Percentiles rank a stretch among this genome's conserved stretches.
These are phyloP conservation scores for Gonium pectorale DNA, from an alignment of 139 green algal species.

Conservation along the genomic window DNA sequence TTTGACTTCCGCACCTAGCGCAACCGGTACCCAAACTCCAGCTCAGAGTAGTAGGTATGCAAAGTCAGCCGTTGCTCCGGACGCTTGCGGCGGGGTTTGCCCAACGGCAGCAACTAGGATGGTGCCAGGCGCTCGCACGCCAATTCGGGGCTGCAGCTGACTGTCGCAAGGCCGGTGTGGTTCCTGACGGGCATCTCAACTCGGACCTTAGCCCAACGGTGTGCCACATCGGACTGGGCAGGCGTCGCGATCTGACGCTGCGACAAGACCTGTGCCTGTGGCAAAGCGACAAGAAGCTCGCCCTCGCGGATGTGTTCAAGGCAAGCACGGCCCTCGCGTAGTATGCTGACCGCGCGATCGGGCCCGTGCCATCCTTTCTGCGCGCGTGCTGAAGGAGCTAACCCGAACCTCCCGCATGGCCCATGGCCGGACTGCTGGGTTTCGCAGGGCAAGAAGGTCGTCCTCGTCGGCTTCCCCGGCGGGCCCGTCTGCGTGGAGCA, in stretches of 20 bases:
- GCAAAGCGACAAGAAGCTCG: conserved; percentile 37
- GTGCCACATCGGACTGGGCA: conserved; percentile 74
- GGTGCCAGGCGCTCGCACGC: background rate
- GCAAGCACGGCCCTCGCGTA: no score
- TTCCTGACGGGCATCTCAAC: conserved; percentile 66
- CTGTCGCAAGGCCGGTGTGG: conserved; percentile 25
- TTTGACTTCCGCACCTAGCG: no score
- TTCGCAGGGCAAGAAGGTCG: conserved; percentile 61
- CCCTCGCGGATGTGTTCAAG: conserved; percentile 64
- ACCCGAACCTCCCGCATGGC: no score
- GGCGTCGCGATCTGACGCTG: conserved; percentile 71
- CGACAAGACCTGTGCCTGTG: conserved; percentile 70
- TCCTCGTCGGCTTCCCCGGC: conserved; percentile 74
- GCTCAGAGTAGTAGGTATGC: no score
- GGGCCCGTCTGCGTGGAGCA: conserved; percentile 71
- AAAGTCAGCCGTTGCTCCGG: background rate
- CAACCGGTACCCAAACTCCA: no score
- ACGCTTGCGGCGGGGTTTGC: background rate
- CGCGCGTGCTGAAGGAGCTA: no score
- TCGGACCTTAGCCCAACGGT: conserved; percentile 65
- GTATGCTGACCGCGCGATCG: no score
- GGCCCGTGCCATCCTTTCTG: no score
- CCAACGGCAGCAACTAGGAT: background rate
- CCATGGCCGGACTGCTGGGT: background rate
- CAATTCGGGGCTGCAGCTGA: conserved; percentile 4